These are phyloP conservation scores for Earliella scabrosa DNA, from an alignment of 1,284 basidiomycete species.

Conservation along the genomic window DNA sequence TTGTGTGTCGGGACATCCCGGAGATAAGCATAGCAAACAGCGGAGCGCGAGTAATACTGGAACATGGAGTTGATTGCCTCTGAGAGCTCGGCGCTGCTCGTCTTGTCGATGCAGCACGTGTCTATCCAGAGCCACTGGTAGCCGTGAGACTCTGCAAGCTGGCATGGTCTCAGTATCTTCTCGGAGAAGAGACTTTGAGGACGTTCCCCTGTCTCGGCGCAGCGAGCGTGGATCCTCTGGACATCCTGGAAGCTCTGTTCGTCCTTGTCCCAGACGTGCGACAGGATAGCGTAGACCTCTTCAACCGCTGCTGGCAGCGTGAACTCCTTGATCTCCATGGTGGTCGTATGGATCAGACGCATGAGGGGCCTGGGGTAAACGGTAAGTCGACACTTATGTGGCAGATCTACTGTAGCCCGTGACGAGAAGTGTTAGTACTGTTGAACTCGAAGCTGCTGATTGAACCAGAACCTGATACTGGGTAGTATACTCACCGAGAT, in stretches of 20 bases:
- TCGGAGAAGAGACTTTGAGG: background rate
- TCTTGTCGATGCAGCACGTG: too few species aligned
- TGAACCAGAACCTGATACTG: too few species aligned
- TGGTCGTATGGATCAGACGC: constrained; percentile 1
- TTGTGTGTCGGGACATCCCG: constrained; percentile 15
- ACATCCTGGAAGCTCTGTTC: constrained; percentile 4
- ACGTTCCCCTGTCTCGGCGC: background rate
- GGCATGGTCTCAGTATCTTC: constrained; percentile 2
- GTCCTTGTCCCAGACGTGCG: constrained; percentile 6
- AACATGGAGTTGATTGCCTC: too few species aligned
- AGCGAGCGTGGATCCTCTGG: background rate
- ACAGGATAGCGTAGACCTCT: constrained; percentile 10
- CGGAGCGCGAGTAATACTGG: too few species aligned
- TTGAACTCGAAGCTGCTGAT: too few species aligned
- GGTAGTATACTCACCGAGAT: too few species aligned
- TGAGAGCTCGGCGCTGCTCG: too few species aligned
- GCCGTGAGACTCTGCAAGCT: background rate
- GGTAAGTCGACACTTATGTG: too few species aligned
- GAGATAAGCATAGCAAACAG: too few species aligned
- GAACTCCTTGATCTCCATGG: background rate
- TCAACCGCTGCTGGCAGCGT: background rate
- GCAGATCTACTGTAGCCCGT: too few species aligned
- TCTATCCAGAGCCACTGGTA: constrained; percentile 9
- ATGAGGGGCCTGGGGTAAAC: background rate
- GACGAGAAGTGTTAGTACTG: too few species aligned